phyloP scores from a whole-genome alignment of 2,329 filamentous ascomycete genomes.

The Endocalyx cinctus region DNA sequence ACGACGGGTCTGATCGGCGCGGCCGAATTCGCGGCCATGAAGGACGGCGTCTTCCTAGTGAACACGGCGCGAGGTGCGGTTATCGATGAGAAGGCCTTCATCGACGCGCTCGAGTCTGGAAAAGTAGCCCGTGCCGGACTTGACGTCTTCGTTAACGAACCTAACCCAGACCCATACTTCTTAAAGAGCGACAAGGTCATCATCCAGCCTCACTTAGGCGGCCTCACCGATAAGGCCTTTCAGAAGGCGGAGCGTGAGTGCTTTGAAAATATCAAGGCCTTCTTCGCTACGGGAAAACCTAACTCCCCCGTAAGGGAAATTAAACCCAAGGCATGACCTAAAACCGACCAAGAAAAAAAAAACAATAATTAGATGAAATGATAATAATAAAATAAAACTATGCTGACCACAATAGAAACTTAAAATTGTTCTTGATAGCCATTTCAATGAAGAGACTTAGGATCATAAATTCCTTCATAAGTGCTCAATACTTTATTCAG shows the following conservation, averaged over 20 bases:
- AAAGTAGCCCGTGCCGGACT: conserved; percentile 23
- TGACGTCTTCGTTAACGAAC: conserved; percentile 27
- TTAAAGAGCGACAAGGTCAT: conserved; percentile 34
- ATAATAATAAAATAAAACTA: too few species aligned
- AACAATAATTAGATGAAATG: too few species aligned
- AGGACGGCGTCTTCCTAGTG: conserved; percentile 15
- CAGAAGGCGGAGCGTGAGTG: conserved; percentile 38
- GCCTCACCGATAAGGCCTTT: conserved; percentile 38
- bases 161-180: conserved; percentile 28
- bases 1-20: conserved; percentile 20
- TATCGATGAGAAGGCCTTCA: conserved; percentile 23
- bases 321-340: background rate
- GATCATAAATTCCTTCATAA: too few species aligned
- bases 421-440: too few species aligned
- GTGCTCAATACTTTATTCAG: too few species aligned
- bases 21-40: conserved; percentile 17
- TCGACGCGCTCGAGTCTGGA: conserved; percentile 19
- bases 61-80: conserved; percentile 28
- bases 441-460: too few species aligned
- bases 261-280: conserved; percentile 40
- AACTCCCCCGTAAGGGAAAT: conserved; percentile 30
- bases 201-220: conserved; percentile 41
- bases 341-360: background rate
- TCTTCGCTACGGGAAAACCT: conserved; percentile 34
- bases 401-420: too few species aligned